Evolutionary conservation across 768 basidiomycete genomes (phyloP).

Genomic region (Phylloporus scabripes): DNA sequence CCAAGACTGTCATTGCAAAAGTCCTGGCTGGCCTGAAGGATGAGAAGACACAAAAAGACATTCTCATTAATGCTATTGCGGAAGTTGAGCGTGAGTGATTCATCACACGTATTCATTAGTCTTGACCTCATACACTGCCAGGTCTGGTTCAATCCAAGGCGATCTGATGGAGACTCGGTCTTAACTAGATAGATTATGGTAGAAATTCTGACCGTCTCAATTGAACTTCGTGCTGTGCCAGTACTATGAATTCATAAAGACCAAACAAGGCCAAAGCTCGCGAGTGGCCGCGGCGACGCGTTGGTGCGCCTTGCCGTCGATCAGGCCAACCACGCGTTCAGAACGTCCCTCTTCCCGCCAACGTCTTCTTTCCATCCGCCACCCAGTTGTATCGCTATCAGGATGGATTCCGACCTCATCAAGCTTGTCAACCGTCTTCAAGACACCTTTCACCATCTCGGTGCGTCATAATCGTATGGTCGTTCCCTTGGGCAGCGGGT

Average conservation of each 20-base stretch:
- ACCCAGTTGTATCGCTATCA: slow-evolving; percentile 4
- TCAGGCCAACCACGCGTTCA: slow-evolving; percentile 15
- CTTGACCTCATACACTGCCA: slow-evolving; percentile 26
- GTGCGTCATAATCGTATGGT: slow-evolving; percentile 32
- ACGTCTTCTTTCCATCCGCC: slow-evolving; percentile 2
- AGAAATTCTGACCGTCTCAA: slow-evolving; percentile 13
- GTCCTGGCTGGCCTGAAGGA: slow-evolving; percentile 80
- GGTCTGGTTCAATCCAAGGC: slow-evolving; percentile 90
- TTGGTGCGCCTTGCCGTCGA: slow-evolving; percentile 9
- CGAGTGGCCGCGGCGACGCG: slow-evolving; percentile 30
- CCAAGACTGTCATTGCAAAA: slow-evolving; percentile 82
- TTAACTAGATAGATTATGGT: slow-evolving; percentile 25
- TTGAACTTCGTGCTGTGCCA: slow-evolving; percentile 6
- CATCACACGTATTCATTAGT: background rate
- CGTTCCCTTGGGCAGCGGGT: slow-evolving; percentile 2
- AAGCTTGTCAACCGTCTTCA: slow-evolving; percentile 93
- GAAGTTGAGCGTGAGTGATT: slow-evolving; percentile 89
- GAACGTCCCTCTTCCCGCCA: background rate
- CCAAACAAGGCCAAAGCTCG: slow-evolving; percentile 26
- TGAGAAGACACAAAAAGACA: slow-evolving; percentile 84
- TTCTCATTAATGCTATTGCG: slow-evolving; percentile 69
- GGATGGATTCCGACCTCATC: slow-evolving; percentile 93
- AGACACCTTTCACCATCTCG: slow-evolving; percentile 85
- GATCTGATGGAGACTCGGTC: slow-evolving; percentile 49
- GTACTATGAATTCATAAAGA: background rate